These are phyloP conservation scores for Myriosclerotinia curreyana DNA, from an alignment of 2,329 filamentous ascomycete species.

Conservation along the genomic window DNA sequence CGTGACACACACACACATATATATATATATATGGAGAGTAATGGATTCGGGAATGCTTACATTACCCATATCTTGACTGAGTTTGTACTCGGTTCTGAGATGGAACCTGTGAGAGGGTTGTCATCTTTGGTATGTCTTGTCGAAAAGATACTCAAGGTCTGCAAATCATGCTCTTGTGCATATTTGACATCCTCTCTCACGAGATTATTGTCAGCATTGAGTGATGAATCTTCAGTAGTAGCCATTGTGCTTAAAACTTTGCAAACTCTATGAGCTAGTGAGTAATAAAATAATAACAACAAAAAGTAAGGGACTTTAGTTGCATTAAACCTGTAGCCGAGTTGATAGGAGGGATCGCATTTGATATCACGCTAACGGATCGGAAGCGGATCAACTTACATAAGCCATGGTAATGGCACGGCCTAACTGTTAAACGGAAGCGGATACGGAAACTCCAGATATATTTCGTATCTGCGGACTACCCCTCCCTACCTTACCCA, in stretches of 20 bases:
- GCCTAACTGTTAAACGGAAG: conserved; percentile 13
- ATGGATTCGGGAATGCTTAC: not conserved
- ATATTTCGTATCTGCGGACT: conserved; percentile 14
- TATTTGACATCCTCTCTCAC: conserved; percentile 15
- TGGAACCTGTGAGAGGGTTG: not conserved
- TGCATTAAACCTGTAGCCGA: not conserved
- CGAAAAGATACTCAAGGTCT: conserved; percentile 15
- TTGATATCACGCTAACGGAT: conserved; percentile 7
- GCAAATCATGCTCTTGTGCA: conserved; percentile 17
- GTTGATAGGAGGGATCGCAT: not conserved
- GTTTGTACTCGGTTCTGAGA: not conserved
- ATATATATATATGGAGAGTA: too few species aligned
- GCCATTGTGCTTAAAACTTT: conserved; percentile 4
- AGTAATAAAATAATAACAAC: not conserved
- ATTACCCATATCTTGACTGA: conserved; percentile 16
- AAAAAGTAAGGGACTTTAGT: not conserved
- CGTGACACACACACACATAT: not conserved
- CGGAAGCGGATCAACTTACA: conserved; percentile 11
- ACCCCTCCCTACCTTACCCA: not conserved
- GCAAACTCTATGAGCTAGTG: not conserved
- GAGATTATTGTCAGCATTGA: not conserved
- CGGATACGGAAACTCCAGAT: conserved; percentile 10
- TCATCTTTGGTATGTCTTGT: not conserved
- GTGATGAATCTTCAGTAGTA: not conserved
- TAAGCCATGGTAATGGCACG: not conserved